A percentile compares a stretch with the other conserved stretches of the same genome.
phyloP scores from a whole-genome alignment of 306 rosid species.

The Casuarina equisetifolia region DNA sequence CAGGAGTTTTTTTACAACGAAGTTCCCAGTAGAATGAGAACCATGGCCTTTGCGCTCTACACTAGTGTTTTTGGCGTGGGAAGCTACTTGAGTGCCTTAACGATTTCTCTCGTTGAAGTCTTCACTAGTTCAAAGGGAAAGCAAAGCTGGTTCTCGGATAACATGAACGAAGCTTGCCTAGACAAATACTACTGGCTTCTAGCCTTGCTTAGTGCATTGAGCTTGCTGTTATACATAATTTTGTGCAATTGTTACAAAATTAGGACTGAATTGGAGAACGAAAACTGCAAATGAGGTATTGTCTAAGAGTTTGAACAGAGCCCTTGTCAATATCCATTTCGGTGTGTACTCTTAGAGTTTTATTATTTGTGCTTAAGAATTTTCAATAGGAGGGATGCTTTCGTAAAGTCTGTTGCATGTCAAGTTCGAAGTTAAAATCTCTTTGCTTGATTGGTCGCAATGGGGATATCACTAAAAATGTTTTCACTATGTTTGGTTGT shows the following conservation, averaged over 20 bases:
- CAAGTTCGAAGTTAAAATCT: no score
- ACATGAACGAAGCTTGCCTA: constrained; percentile 74
- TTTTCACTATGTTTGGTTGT: no score
- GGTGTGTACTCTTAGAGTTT: neutral
- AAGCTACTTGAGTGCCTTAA: constrained; percentile 78
- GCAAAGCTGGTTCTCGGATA: constrained; percentile 81
- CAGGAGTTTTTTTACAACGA: constrained; percentile 93
- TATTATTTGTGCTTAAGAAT: neutral
- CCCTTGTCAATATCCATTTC: neutral
- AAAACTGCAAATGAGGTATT: constrained; percentile 37
- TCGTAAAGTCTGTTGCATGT: no score
- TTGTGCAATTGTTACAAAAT: constrained; percentile 54
- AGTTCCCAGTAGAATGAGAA: constrained; percentile 77
- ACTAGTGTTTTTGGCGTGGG: constrained; percentile 95
- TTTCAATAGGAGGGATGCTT: neutral
- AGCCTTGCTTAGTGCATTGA: constrained; percentile 49
- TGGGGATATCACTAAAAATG: no score
- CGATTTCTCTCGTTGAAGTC: constrained; percentile 63
- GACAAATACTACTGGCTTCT: constrained; percentile 83
- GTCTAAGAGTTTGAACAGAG: neutral
- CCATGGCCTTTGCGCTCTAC: constrained; percentile 76
- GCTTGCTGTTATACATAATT: constrained; percentile 54
- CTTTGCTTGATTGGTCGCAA: no score
- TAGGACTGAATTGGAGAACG: constrained; percentile 41
- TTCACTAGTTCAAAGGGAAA: constrained; percentile 47